Percentiles rank a stretch among this genome's conserved stretches.
Conservation (phyloP, 345 rosid genomes). For the Eucalyptus regnans region DNA sequence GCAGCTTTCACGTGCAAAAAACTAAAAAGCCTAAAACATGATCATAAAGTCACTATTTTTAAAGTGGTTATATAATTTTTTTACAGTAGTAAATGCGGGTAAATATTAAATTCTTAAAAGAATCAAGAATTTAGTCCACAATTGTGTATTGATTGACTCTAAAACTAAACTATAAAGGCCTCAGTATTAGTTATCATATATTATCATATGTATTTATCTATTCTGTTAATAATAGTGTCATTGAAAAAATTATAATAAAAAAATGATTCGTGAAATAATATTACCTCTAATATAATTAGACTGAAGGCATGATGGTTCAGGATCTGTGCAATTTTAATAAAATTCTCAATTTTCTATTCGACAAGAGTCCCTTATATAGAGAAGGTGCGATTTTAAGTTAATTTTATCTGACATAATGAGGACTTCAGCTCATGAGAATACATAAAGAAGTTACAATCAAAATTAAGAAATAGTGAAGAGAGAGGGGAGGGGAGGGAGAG, state of each 20-base stretch:
- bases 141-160: too few species aligned
- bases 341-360: not conserved
- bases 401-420: not conserved
- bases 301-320: not conserved
- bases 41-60: too few species aligned
- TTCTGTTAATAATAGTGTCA: not conserved
- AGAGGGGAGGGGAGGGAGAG: not conserved
- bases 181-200: too few species aligned
- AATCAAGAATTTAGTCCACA: too few species aligned
- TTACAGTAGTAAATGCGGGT: too few species aligned
- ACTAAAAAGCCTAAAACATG: too few species aligned
- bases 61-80: too few species aligned
- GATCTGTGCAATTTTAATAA: not conserved
- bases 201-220: not conserved
- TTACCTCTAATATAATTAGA: not conserved
- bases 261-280: not conserved
- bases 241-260: not conserved
- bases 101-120: too few species aligned
- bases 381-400: not conserved
- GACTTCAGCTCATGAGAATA: not conserved
- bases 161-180: not conserved
- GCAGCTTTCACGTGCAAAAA: too few species aligned
- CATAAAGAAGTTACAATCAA: not conserved
- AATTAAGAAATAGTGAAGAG: not conserved
- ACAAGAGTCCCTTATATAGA: not conserved